phyloP scores from a whole-genome alignment of 352 stramenopile species.

The Phytophthora pseudosyringae region DNA sequence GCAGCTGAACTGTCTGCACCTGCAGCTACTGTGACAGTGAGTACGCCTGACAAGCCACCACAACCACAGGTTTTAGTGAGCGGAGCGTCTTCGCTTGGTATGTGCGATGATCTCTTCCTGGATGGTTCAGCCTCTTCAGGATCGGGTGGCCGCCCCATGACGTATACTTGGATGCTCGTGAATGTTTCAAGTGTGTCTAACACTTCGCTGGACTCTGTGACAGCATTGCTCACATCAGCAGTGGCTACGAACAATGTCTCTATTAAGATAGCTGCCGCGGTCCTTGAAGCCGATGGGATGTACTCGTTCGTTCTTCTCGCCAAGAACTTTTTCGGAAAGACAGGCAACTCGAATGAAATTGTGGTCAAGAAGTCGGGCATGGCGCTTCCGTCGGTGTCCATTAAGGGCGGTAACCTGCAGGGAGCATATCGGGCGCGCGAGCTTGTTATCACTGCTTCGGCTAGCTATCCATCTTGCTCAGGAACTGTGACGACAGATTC shows the following conservation, averaged over 20 bases:
- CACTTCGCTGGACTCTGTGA: constrained; percentile 28
- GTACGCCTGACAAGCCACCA: constrained; percentile 46
- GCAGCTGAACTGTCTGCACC: constrained; percentile 46
- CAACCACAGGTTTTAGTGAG: constrained; percentile 52
- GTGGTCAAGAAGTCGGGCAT: constrained; percentile 54
- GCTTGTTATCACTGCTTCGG: constrained; percentile 49
- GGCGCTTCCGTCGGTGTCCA: constrained; percentile 62
- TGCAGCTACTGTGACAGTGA: constrained; percentile 37
- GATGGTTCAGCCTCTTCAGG: constrained; percentile 61
- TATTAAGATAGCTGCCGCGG: constrained; percentile 38
- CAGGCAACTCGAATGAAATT: constrained; percentile 49
- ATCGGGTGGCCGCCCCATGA: constrained; percentile 62
- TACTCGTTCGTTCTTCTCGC: constrained; percentile 58
- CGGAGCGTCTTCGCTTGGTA: constrained; percentile 55
- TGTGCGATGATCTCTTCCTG: constrained; percentile 65
- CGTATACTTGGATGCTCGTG: constrained; percentile 56
- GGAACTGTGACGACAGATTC: constrained; percentile 23
- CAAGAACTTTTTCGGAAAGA: constrained; percentile 58
- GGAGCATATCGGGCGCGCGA: constrained; percentile 46
- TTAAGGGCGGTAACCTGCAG: constrained; percentile 52
- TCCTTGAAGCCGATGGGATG: constrained; percentile 45
- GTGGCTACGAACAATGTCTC: constrained; percentile 43
- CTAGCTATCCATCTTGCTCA: constrained; percentile 53
- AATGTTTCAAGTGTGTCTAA: constrained; percentile 24
- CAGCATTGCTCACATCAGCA: constrained; percentile 32